Evolutionary conservation across 148 eudicot species (phyloP), one percentile per base, ranked within the genome.

Genomic region (Cornus suecica): DNA sequence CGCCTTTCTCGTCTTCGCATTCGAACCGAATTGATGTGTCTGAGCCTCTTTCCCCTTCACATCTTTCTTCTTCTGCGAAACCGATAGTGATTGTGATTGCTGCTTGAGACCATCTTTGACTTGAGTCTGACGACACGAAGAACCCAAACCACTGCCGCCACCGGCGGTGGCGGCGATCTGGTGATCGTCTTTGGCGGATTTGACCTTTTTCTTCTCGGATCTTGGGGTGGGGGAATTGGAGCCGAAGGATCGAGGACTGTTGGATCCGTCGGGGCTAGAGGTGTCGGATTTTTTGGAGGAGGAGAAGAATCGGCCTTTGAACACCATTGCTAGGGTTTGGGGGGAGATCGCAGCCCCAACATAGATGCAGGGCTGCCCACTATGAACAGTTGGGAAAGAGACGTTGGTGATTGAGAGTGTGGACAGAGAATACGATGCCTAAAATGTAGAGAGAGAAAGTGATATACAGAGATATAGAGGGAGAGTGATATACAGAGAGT

Each of bases 221-320:
- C 91, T 87, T n/a, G n/a, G n/a, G 83, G 37, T 86, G 27, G 94
- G 91, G 1, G 97, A 93, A 71, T 79, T 84, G 48, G 96, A 88
- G 10, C 91, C 93, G 73, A 78, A 70, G 23, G 94, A 90, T 84
- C 94, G 87, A 54, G 98, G 94, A 76, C 93, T 87, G 79, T 80
- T 88, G 72, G 98, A 91, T 77, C 91, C 92, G 31, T 91, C 94
- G 0, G 97, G 97, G 71, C 90, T 87, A 3, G 91, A 85, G 23
- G 89, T 80, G 48, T 86, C 94, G n/a, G 97, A 91, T 80, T 96
- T 96, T 76, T 93, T 96, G 14, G 99, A 92, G 5, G 99, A 92
- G 5, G 97, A 89, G 89, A 96, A 96, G 73, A 96, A 96, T 13
- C 54, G 13, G 7, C 54, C 54, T 13, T 48, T 48, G 54, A 48